Conservation (phyloP, 2,329 filamentous ascomycete genomes). For the Aureobasidium pullulans region DNA sequence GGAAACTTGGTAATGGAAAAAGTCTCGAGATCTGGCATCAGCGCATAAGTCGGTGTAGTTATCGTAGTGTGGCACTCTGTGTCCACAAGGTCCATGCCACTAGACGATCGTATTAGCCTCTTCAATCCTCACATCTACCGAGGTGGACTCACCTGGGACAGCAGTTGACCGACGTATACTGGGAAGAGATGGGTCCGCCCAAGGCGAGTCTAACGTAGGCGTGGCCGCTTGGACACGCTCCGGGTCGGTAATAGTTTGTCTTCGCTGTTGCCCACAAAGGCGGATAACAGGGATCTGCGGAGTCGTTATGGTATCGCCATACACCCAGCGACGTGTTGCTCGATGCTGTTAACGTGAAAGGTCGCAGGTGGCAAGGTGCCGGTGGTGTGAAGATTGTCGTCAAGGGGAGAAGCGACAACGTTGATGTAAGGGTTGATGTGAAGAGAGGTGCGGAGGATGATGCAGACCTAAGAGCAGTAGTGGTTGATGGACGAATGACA, state of each 20-base stretch:
- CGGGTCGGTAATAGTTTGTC: neutral
- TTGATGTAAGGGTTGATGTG: neutral
- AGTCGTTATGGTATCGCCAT: neutral
- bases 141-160: neutral
- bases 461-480: neutral
- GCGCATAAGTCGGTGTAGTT: neutral
- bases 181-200: neutral
- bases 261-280: neutral
- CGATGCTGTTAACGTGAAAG: neutral
- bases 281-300: neutral
- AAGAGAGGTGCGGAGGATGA: neutral
- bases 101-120: neutral
- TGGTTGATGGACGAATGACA: too few species aligned
- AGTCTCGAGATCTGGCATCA: neutral
- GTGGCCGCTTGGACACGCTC: neutral
- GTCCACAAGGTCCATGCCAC: neutral
- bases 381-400: neutral
- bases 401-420: neutral
- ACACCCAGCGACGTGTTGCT: neutral
- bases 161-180: neutral
- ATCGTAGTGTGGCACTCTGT: neutral
- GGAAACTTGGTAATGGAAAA: neutral
- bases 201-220: neutral
- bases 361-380: neutral
- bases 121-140: neutral